Evolutionary conservation across 1,284 basidiomycete genomes (phyloP).

Genomic region (Trichosporon sp.): DNA sequence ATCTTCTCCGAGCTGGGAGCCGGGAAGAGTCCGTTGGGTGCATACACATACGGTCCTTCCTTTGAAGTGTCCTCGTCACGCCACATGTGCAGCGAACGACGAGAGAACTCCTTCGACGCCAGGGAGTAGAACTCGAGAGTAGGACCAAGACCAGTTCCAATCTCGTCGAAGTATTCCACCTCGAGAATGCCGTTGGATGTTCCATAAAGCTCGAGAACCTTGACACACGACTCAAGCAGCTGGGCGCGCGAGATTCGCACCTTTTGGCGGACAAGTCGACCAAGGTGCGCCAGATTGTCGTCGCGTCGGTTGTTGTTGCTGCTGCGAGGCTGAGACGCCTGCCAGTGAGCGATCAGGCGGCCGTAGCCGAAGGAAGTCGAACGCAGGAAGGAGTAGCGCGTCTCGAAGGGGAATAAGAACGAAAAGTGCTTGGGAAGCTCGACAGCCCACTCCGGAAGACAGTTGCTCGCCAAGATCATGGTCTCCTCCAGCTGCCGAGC

Average conservation of each 20-base stretch:
- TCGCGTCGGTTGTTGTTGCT: constrained; percentile 73
- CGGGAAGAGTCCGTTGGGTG: constrained; percentile 82
- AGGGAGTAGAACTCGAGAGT: constrained; percentile 98
- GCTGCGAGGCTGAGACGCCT: constrained; percentile 65
- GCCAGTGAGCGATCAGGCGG: constrained; percentile 82
- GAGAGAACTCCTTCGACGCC: constrained; percentile 86
- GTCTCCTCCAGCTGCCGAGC: constrained; percentile 97
- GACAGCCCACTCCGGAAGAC: constrained; percentile 91
- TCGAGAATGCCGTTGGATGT: constrained; percentile 82
- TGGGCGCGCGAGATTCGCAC: constrained; percentile 92
- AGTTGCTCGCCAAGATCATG: constrained; percentile 96
- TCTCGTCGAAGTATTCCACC: constrained; percentile 98
- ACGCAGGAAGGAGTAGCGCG: constrained; percentile 92
- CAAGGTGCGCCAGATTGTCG: constrained; percentile 84
- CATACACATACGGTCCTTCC: constrained; percentile 64
- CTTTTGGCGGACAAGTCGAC: constrained; percentile 89
- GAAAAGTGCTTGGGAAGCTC: constrained; percentile 92
- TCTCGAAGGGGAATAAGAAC: constrained; percentile 97
- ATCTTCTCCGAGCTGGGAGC: constrained; percentile 52
- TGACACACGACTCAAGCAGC: constrained; percentile 92
- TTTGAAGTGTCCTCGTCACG: constrained; percentile 68
- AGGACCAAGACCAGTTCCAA: constrained; percentile 93
- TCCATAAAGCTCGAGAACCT: constrained; percentile 95
- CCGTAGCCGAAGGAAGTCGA: constrained; percentile 97
- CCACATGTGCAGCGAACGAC: constrained; percentile 83